phyloP scores from a whole-genome alignment of 768 basidiomycete genomes.

The Auricularia sp. region DNA sequence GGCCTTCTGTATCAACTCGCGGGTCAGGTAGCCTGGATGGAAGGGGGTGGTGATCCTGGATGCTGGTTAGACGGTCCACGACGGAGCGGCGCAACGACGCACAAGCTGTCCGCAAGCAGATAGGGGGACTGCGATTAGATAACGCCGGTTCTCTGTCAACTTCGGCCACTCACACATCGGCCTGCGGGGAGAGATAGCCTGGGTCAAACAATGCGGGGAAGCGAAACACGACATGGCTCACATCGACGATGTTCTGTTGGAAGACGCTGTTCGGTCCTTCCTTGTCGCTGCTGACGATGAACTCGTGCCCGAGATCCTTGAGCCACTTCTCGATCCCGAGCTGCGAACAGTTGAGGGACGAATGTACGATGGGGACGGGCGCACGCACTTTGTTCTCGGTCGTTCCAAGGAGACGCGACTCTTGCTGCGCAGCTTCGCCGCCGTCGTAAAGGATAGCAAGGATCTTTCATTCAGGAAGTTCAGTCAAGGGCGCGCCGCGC shows the following conservation, averaged over 20 bases:
- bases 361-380: neutral
- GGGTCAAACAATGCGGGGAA: conserved; percentile 5
- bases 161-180: conserved; percentile 36
- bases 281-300: conserved; percentile 69
- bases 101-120: neutral
- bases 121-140: neutral
- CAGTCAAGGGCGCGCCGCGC: neutral
- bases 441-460: conserved; percentile 69
- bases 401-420: conserved; percentile 70
- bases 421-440: conserved; percentile 50
- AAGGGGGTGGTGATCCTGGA: conserved; percentile 64
- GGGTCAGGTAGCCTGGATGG: conserved; percentile 78
- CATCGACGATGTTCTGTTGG: conserved; percentile 73
- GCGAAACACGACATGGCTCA: conserved; percentile 24
- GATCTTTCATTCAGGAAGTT: conserved; percentile 30
- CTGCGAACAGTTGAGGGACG: conserved; percentile 22
- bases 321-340: conserved; percentile 67
- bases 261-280: conserved; percentile 74
- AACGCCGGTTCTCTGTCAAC: neutral
- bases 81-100: neutral
- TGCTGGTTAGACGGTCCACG: neutral
- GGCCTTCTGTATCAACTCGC: conserved; percentile 64
- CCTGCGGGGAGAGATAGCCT: conserved; percentile 28
- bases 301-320: conserved; percentile 61
- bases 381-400: conserved; percentile 59